Conservation (phyloP, 768 basidiomycete genomes). For the Scleroderma bovista region DNA sequence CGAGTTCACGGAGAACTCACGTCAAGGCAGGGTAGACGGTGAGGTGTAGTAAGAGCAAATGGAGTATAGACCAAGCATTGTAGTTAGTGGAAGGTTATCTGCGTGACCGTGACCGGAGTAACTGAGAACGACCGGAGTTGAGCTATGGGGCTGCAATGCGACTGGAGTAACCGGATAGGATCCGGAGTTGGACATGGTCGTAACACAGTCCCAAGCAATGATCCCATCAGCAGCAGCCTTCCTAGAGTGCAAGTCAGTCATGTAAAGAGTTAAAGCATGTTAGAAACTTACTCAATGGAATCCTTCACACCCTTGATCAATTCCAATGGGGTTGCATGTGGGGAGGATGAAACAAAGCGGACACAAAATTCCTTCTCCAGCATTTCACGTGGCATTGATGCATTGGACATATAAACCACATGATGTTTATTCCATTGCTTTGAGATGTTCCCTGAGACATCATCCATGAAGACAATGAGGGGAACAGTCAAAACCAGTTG, state of each 20-base stretch:
- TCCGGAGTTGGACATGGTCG: too few species aligned
- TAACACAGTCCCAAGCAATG: constrained; percentile 15
- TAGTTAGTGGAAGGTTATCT: too few species aligned
- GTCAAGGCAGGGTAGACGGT: too few species aligned
- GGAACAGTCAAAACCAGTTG: constrained; percentile 16
- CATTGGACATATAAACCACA: constrained; percentile 30
- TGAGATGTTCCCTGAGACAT: constrained; percentile 30
- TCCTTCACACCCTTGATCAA: constrained; percentile 26
- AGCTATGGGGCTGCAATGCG: too few species aligned
- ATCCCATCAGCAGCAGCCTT: constrained; percentile 5
- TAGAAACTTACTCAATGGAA: constrained; percentile 16
- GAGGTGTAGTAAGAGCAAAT: too few species aligned
- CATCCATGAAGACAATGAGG: constrained; percentile 30
- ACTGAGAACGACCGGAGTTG: too few species aligned
- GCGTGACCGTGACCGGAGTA: too few species aligned
- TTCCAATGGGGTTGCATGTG: constrained; percentile 31
- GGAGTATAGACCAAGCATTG: too few species aligned
- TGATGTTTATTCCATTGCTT: constrained; percentile 37
- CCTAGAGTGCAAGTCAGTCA: not conserved
- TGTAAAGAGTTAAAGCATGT: not conserved
- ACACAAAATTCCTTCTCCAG: constrained; percentile 30
- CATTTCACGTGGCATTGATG: constrained; percentile 17
- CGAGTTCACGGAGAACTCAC: too few species aligned
- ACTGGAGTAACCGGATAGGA: too few species aligned
- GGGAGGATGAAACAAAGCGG: constrained; percentile 27